These are phyloP conservation scores for Smallanthus sonchifolius DNA, from an alignment of 129 eudicot genomes.

Conservation along the genomic window DNA sequence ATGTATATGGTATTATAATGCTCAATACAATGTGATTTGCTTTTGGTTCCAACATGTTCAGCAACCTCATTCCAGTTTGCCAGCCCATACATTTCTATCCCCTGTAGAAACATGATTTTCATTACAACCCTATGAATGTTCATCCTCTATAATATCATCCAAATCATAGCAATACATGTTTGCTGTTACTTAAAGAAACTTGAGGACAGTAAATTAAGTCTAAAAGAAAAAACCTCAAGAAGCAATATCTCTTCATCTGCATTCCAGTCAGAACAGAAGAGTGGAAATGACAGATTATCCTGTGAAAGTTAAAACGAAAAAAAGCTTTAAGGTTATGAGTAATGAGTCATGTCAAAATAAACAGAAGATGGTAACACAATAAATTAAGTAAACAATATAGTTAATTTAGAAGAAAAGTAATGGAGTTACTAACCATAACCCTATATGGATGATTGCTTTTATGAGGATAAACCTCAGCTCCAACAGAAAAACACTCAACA, in stretches of 20 bases:
- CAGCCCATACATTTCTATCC: conserved; percentile 96
- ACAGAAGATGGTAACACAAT: neutral
- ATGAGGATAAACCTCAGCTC: conserved; percentile 95
- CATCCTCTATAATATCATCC: neutral
- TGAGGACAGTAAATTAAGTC: neutral
- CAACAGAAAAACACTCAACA: conserved; percentile 96
- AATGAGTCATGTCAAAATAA: neutral
- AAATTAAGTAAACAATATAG: neutral
- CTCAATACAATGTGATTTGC: conserved; percentile 71
- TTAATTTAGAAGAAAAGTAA: neutral
- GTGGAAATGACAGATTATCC: conserved; percentile 91
- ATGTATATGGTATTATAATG: conserved; percentile 75
- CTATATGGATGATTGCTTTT: conserved; percentile 87
- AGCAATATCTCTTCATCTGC: conserved; percentile 96
- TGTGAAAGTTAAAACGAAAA: conserved; percentile 19
- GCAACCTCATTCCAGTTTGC: conserved; percentile 98
- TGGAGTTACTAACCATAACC: conserved; percentile 72
- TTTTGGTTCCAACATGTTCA: conserved; percentile 98
- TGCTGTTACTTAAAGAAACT: conserved; percentile 1
- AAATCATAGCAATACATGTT: neutral
- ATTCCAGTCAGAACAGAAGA: conserved; percentile 94
- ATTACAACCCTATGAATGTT: neutral
- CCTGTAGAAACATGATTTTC: conserved; percentile 37
- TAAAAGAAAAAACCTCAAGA: conserved; percentile 61
- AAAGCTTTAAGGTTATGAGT: neutral